Evolutionary conservation across 2,329 filamentous ascomycete species (phyloP).

Genomic region (Claviceps africana): DNA sequence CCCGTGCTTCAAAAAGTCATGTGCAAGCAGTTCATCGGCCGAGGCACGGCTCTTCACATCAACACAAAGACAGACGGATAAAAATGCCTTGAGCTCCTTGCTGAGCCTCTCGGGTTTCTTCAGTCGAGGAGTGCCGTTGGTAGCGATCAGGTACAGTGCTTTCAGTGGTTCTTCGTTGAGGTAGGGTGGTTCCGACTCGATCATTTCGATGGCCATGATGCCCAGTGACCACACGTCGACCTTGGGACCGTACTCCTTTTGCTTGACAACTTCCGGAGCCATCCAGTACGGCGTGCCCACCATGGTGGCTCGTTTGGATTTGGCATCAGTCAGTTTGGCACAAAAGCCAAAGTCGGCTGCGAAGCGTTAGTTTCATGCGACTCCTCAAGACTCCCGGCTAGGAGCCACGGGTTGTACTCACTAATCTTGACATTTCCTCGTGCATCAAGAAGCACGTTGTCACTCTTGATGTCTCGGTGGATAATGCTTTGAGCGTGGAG

Average conservation of each 20-base stretch:
- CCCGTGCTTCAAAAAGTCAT: constrained; percentile 89
- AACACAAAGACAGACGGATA: constrained; percentile 91
- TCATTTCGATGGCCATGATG: constrained; percentile 99
- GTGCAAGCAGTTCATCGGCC: constrained; percentile 73
- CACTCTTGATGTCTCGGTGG: constrained; percentile 97
- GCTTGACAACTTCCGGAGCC: constrained; percentile 97
- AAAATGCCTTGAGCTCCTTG: constrained; percentile 94
- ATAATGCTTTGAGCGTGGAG: constrained; percentile 95
- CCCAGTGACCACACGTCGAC: constrained; percentile 98
- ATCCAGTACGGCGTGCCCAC: constrained; percentile 99
- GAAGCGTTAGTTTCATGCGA: constrained; percentile 18
- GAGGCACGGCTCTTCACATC: constrained; percentile 91
- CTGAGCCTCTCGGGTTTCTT: constrained; percentile 98
- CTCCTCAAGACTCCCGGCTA: not conserved
- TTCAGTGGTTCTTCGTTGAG: constrained; percentile 96
- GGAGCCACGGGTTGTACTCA: constrained; percentile 34
- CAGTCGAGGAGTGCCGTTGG: constrained; percentile 86
- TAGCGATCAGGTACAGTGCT: constrained; percentile 92
- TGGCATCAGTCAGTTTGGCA: constrained; percentile 92
- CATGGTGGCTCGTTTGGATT: constrained; percentile 97
- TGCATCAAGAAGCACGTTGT: constrained; percentile 90
- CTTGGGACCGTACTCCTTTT: constrained; percentile 96
- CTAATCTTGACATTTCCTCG: constrained; percentile 96
- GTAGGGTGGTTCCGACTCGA: constrained; percentile 94
- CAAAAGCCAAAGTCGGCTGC: constrained; percentile 98